Base-by-base conservation (phyloP, 2,329 filamentous ascomycete species). In the Gyromitra esculenta region DNA sequence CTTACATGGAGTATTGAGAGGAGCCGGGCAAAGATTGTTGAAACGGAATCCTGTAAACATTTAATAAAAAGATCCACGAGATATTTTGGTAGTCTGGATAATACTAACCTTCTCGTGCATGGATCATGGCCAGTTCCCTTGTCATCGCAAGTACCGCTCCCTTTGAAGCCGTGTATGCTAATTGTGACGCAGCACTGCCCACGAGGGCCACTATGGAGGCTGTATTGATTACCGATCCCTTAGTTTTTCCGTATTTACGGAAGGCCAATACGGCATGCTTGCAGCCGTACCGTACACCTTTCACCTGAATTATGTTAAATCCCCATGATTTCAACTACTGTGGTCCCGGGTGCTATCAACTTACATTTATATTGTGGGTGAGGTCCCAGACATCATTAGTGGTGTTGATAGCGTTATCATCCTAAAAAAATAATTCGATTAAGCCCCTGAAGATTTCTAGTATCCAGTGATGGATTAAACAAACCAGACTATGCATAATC, bases 211-310 rank as follows among this genome's bases (percentile, higher is more conserved):
- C 94, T 63, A 97, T 91, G 60, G 91, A 94, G 35, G 93, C 94
- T 1, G 93, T 97, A 87, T 97, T 97, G 88, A 97, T 94, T 84
- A 97, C 90, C 84, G 91, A 93, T 66, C 89, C 92, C 81, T 88
- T 89, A 57, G 86, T 89, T 89, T 97, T 97, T 71, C 88, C 88
- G 86, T 96, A 87, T 81, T 89, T 90, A 79, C 94, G 91, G 81
- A 97, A 87, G 57, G 92, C 89, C 65, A 95, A 86, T 37, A 97
- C 90, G 5, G 94, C 93, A 84, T 97, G 93, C 87, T 97, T 97
- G 88, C 90, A 91, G 77, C 94, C 94, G 83, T 89, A 97, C 94
- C 94, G 97, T n/a, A 97, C 94, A 56, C 94, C 94, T 88, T 97
- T 97, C 84, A 97, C 75, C 75, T 76, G 48, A 13, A 5, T 4